phyloP scores from a whole-genome alignment of 2,329 filamentous ascomycete species.

The Diaporthe batatas region DNA sequence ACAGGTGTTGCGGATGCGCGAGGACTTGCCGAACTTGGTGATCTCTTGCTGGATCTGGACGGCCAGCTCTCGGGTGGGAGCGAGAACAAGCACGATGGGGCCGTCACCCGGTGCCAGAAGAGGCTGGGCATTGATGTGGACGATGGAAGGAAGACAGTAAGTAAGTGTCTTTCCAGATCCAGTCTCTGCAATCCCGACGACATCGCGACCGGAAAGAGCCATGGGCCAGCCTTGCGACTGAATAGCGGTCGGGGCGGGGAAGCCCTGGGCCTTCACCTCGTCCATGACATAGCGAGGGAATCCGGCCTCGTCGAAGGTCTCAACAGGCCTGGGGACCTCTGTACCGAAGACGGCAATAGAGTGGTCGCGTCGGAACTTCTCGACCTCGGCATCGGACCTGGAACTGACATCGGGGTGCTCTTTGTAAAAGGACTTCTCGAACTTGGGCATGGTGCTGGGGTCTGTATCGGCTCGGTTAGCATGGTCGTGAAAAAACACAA shows the following conservation, averaged over 20 bases:
- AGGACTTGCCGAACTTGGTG: constrained; percentile 98
- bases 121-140: constrained; percentile 99
- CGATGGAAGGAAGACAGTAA: constrained; percentile 97
- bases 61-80: constrained; percentile 96
- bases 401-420: constrained; percentile 84
- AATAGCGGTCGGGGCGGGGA: constrained; percentile 92
- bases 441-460: constrained; percentile 84
- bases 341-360: constrained; percentile 85
- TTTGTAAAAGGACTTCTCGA: constrained; percentile 99
- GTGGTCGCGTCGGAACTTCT: constrained; percentile 87
- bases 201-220: constrained; percentile 97
- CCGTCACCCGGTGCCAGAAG: constrained; percentile 95
- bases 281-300: constrained; percentile 98
- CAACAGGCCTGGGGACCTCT: constrained; percentile 91
- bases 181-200: constrained; percentile 98
- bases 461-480: constrained; percentile 67
- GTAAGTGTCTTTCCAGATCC: constrained; percentile 99
- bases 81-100: constrained; percentile 95
- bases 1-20: constrained; percentile 97
- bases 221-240: constrained; percentile 99
- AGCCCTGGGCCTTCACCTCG: constrained; percentile 98
- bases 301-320: constrained; percentile 97
- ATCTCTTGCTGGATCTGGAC: constrained; percentile 99
- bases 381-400: constrained; percentile 84
- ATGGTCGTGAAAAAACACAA: constrained; percentile 47